Evolutionary conservation across 495 filamentous ascomycete genomes (phyloP), one percentile per base, ranked within the genome.

Genomic region (Talaromyces trachyspermus): DNA sequence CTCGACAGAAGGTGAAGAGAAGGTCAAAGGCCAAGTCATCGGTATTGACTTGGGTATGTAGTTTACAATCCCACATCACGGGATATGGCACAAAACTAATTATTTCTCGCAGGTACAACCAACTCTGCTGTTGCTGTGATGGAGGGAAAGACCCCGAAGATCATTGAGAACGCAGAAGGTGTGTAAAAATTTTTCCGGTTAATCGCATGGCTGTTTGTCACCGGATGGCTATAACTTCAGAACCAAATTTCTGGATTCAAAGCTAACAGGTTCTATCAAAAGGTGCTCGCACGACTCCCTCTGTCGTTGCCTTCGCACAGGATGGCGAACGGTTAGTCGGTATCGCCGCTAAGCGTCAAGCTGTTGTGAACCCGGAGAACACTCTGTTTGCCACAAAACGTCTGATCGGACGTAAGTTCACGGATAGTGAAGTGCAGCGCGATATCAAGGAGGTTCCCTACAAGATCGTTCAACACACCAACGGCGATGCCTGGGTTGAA

Each of bases 341-440:
- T 85, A 89, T 97, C 56, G 88, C 92, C 41, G 92, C 92, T 53
- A 98, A 98, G 81, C 91, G 92, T 62, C 92, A 98, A 71, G 92
- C 92, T 41, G 94, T 97, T 56, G 94, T 98, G 56, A 98, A 98
- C 77, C 92, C 92, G 3, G 92, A 98, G 69, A 97, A 98, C 74
- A 98, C 92, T 40, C 83, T 98, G 41, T 98, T 98, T 65, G 92
- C 92, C 70, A 98, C 92, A 50, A 98, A 98, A 84, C 89, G 92
- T 81, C 82, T 98, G 64, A 98, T 98, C 64, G 92, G 92, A 56
- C 89, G 92, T 63, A 97, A 97, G 76, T 98, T 89, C 77, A 92
- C 84, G 63, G 92, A 98, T 63, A 61, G 77, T 54, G 92, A 98
- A 77, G 89, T 95, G 30, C 92, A 98, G 78, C 86, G 91, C 62